These are phyloP conservation scores for Arabidopsis suecica DNA, from an alignment of 345 rosid species.

Conservation along the genomic window DNA sequence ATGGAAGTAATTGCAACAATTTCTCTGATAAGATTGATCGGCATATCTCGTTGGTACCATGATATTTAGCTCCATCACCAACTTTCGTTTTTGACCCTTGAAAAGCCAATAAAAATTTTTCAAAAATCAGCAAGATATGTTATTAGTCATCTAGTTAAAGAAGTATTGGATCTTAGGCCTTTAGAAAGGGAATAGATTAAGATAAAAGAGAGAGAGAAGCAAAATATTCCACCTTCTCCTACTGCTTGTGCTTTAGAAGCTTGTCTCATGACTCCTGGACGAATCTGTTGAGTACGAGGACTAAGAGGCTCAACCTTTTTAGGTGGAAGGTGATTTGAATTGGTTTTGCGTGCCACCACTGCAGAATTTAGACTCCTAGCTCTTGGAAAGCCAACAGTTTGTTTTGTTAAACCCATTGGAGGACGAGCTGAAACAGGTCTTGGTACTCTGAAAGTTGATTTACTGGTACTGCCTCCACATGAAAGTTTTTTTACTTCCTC, in stretches of 20 bases:
- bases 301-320: slow-evolving; percentile 29
- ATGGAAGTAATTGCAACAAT: slow-evolving; percentile 38
- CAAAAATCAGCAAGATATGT: neutral
- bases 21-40: slow-evolving; percentile 40
- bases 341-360: slow-evolving; percentile 36
- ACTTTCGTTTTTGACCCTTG: slow-evolving; percentile 45
- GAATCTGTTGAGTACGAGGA: slow-evolving; percentile 15
- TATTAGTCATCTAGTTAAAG: slow-evolving; percentile 10
- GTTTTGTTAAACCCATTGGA: slow-evolving; percentile 26
- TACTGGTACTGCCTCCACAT: slow-evolving; percentile 29
- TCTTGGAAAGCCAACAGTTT: slow-evolving; percentile 17
- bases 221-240: slow-evolving; percentile 31
- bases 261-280: slow-evolving; percentile 29
- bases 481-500: slow-evolving; percentile 55
- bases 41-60: slow-evolving; percentile 41
- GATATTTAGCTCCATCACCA: slow-evolving; percentile 39
- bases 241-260: slow-evolving; percentile 20
- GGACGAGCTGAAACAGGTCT: slow-evolving; percentile 37
- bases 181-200: slow-evolving; percentile 10
- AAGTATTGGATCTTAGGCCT: slow-evolving; percentile 35
- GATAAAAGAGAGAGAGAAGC: neutral
- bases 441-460: slow-evolving; percentile 28
- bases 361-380: slow-evolving; percentile 16
- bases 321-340: slow-evolving; percentile 18
- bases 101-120: slow-evolving; percentile 15